A percentile compares a stretch with the other conserved stretches of the same genome.
Conservation (phyloP, 495 filamentous ascomycete species). For the Hyaloscypha hepaticicola region DNA sequence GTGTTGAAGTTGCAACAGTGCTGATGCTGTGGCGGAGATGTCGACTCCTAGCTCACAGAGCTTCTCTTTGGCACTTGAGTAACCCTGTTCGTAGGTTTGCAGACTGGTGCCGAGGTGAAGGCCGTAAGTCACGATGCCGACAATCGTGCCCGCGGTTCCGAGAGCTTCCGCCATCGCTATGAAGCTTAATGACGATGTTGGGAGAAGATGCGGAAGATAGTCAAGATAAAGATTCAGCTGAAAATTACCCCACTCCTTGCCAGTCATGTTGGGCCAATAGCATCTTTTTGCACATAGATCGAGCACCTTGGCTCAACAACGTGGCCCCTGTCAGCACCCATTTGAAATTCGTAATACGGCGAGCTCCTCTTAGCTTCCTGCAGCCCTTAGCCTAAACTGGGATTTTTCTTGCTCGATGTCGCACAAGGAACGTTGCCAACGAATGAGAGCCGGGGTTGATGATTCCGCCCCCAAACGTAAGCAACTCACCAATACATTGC, state of each 20-base stretch:
- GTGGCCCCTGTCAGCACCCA: too few relatives aligned
- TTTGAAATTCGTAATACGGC: too few relatives aligned
- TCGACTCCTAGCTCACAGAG: slow-evolving; percentile 21
- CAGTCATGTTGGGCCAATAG: not conserved
- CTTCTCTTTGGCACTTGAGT: slow-evolving; percentile 15
- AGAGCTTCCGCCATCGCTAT: slow-evolving; percentile 21
- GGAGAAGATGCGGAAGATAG: not conserved
- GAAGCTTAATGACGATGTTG: not conserved
- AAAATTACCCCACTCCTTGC: not conserved
- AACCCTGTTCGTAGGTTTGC: slow-evolving; percentile 22
- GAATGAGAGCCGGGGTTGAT: not conserved
- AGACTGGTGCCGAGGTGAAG: slow-evolving; percentile 28
- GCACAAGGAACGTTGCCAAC: not conserved
- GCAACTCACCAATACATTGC: too few relatives aligned
- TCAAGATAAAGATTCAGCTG: not conserved
- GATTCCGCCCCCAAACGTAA: not conserved
- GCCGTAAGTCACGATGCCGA: slow-evolving; percentile 26
- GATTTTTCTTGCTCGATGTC: not conserved
- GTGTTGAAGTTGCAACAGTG: slow-evolving; percentile 24
- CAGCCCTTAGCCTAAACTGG: not conserved
- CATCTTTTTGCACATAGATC: not conserved
- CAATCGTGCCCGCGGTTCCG: slow-evolving; percentile 20
- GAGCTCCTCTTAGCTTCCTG: too few relatives aligned
- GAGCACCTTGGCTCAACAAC: too few relatives aligned
- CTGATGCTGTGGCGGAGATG: slow-evolving; percentile 26